Evolutionary conservation across 257 asterid genomes (phyloP), one percentile per base, ranked within the genome.

Genomic region (Lithospermum erythrorhizon): DNA sequence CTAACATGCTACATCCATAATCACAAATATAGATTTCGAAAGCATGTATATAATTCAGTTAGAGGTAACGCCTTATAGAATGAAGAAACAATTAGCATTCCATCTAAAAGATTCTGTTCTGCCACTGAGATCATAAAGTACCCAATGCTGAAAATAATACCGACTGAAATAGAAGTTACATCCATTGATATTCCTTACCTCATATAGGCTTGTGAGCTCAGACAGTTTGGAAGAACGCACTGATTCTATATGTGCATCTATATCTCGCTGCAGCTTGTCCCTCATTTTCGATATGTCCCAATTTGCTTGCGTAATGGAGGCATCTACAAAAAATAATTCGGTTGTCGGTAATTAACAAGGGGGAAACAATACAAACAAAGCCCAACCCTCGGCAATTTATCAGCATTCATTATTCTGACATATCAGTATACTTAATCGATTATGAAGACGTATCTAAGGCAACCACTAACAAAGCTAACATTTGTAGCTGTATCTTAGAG

Each of bases 221-320:
- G 84, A 72, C 65, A 84, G 69, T 68, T 74, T 79, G 69, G 73
- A 75, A 27, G 49, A 60, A 56, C 82, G 72, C 62, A 84, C 75
- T 61, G 61, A 65, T 52, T 76, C 79, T 47, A 72, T 77, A 70
- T 81, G 84, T 41, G 75, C 72, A 64, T 77, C 82, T 51, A 84
- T 84, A 68, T 84, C 89, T 68, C 73, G 83, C 23, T 1, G 64
- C 67, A 84, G 84, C 66, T 81, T 79, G 61, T 75, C 86, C 70
- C 77, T 83, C 45, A 77, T 64, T 84, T 79, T 79, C 17, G 83
- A 73, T 67, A 78, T 63, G 71, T 79, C 83, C 88, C 86, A 82
- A 58, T 76, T 65, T 35, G 89, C 84, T 52, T 71, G 84, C 52
- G 68, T 72, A 65, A 79, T 52, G 63, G 79, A 72, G 59, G 84